Conservation (phyloP, 2,329 filamentous ascomycete genomes). For the Paecilomyces fulvus region DNA sequence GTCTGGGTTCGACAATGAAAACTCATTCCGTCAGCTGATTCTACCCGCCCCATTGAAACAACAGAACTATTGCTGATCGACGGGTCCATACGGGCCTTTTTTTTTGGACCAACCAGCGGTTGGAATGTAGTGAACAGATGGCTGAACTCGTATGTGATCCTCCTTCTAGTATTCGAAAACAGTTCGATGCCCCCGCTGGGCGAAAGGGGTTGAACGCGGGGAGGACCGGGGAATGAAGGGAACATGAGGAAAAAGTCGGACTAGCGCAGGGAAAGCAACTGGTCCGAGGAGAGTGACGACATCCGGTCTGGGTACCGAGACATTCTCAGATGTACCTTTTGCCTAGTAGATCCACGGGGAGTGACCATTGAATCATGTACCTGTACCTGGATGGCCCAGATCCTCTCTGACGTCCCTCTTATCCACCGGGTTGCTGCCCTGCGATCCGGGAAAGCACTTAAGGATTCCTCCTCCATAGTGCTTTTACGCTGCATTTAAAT, state of each 20-base stretch:
- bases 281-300: conserved; percentile 8
- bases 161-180: not conserved
- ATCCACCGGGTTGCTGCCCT: conserved; percentile 5
- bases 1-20: not conserved
- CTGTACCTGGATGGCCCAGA: not conserved
- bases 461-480: not conserved
- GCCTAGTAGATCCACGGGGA: not conserved
- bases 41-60: not conserved
- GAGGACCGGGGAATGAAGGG: conserved; percentile 13
- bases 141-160: not conserved
- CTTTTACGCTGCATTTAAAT: not conserved
- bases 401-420: conserved; percentile 6
- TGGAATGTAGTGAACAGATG: not conserved
- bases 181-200: not conserved
- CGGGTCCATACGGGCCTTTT: not conserved
- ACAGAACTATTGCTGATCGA: not conserved
- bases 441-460: not conserved
- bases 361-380: not conserved
- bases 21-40: not conserved
- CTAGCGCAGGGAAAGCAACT: conserved; percentile 11
- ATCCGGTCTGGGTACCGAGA: conserved; percentile 4
- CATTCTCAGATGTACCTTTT: not conserved
- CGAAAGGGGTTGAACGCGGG: conserved; percentile 5
- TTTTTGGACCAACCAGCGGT: not conserved
- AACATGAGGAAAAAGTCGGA: conserved; percentile 11